These are phyloP conservation scores for Coleophoma crateriformis DNA, from an alignment of 2,329 filamentous ascomycete species.

Conservation along the genomic window DNA sequence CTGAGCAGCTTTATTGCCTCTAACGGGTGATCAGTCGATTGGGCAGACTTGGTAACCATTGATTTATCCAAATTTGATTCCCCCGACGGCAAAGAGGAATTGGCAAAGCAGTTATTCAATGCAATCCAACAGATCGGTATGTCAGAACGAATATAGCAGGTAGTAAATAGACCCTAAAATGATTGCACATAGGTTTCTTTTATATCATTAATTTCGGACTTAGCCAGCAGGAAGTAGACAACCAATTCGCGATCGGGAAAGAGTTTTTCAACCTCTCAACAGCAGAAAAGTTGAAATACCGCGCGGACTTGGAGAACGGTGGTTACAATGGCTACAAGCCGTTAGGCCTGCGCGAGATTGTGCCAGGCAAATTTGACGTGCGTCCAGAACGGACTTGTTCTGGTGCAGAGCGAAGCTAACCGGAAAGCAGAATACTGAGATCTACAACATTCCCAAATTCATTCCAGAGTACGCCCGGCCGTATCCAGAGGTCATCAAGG, in stretches of 20 bases:
- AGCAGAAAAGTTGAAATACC: constrained; percentile 53
- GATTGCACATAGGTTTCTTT: constrained; percentile 44
- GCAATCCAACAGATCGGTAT: constrained; percentile 30
- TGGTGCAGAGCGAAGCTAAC: background rate
- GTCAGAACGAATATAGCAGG: background rate
- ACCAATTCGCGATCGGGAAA: constrained; percentile 53
- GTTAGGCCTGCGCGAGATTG: background rate
- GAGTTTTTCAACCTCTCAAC: constrained; percentile 48
- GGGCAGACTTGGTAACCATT: constrained; percentile 46
- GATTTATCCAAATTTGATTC: constrained; percentile 41
- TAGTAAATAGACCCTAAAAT: background rate
- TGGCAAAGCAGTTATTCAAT: constrained; percentile 44
- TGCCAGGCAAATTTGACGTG: constrained; percentile 25
- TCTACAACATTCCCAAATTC: constrained; percentile 55
- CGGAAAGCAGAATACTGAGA: constrained; percentile 38
- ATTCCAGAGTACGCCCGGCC: constrained; percentile 33
- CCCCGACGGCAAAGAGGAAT: constrained; percentile 40
- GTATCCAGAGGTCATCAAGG: constrained; percentile 40
- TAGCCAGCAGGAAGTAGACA: constrained; percentile 48
- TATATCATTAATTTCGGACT: constrained; percentile 56
- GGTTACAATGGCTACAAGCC: constrained; percentile 51
- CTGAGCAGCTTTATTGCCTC: background rate
- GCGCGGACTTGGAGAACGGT: constrained; percentile 36
- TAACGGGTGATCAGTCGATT: constrained; percentile 22
- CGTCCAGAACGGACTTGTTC: background rate